phyloP scores from a whole-genome alignment of 1,284 basidiomycete genomes.

The Marasmius sp. region DNA sequence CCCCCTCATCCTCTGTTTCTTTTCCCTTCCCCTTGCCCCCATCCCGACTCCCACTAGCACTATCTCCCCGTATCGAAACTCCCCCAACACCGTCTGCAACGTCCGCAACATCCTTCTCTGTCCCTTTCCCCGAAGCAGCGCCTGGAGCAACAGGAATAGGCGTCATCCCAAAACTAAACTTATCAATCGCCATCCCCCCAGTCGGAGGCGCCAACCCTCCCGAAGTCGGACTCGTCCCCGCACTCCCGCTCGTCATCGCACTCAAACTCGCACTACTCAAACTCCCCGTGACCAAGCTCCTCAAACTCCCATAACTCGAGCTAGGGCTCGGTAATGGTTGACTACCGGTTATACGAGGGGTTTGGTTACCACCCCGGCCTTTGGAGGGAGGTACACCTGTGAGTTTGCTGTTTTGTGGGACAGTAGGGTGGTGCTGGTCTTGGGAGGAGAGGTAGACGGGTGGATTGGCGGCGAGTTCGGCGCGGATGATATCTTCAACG shows the following conservation, averaged over 20 bases:
- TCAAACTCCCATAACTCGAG: background rate
- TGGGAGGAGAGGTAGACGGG: background rate
- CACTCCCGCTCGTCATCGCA: background rate
- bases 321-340: conserved; percentile 84
- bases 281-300: background rate
- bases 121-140: background rate
- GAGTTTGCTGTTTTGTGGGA: conserved; percentile 32
- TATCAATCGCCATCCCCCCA: background rate
- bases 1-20: background rate
- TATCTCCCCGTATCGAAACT: background rate
- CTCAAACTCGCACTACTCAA: background rate
- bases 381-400: conserved; percentile 95
- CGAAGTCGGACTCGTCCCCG: too few species aligned
- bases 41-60: background rate
- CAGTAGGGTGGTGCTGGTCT: background rate
- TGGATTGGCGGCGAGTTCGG: conserved; percentile 67
- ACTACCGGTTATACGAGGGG: conserved; percentile 94
- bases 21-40: background rate
- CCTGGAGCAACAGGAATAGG: background rate
- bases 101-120: background rate
- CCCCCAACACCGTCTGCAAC: background rate
- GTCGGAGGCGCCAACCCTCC: background rate
- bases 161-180: background rate
- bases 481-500: conserved; percentile 90
- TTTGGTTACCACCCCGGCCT: conserved; percentile 96